Evolutionary conservation across 1,139 yeast genomes (phyloP).

Genomic region (Suhomyces maxii): DNA sequence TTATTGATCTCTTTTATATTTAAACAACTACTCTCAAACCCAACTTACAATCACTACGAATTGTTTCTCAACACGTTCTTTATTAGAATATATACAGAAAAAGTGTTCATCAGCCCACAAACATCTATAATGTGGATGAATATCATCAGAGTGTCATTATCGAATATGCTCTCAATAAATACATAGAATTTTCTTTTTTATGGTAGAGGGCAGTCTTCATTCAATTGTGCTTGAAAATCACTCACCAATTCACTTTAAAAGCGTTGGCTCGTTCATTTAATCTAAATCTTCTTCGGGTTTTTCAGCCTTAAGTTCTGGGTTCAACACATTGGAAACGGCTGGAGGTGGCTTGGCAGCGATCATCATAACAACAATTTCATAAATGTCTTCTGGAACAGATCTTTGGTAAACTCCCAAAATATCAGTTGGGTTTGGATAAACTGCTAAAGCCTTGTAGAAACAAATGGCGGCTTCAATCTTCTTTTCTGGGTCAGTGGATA

Average conservation of each 20-base stretch:
- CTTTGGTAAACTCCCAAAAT: conserved; percentile 86
- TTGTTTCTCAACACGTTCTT: neutral
- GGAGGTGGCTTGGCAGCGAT: conserved; percentile 88
- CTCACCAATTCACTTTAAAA: neutral
- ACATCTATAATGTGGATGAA: conserved; percentile 9
- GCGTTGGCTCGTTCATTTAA: conserved; percentile 16
- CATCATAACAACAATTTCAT: conserved; percentile 83
- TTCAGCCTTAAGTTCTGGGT: conserved; percentile 22
- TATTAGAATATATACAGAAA: conserved; percentile 8
- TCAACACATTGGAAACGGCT: conserved; percentile 68
- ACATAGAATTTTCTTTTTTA: neutral
- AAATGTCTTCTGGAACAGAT: conserved; percentile 77
- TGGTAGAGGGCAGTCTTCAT: neutral
- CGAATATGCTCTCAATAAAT: neutral
- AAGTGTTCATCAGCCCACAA: conserved; percentile 3
- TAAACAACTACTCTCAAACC: too few relatives aligned
- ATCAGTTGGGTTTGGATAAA: conserved; percentile 93
- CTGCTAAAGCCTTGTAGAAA: conserved; percentile 92
- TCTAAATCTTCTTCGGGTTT: conserved; percentile 44
- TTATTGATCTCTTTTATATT: too few relatives aligned
- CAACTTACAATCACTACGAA: neutral
- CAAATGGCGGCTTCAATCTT: conserved; percentile 81
- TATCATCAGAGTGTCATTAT: conserved; percentile 7
- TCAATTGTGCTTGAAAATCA: neutral
- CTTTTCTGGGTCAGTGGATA: conserved; percentile 55